A percentile compares a stretch with the other conserved stretches of the same genome.
Evolutionary conservation across 768 basidiomycete species (phyloP).

Genomic region (Termitomyces sp.): DNA sequence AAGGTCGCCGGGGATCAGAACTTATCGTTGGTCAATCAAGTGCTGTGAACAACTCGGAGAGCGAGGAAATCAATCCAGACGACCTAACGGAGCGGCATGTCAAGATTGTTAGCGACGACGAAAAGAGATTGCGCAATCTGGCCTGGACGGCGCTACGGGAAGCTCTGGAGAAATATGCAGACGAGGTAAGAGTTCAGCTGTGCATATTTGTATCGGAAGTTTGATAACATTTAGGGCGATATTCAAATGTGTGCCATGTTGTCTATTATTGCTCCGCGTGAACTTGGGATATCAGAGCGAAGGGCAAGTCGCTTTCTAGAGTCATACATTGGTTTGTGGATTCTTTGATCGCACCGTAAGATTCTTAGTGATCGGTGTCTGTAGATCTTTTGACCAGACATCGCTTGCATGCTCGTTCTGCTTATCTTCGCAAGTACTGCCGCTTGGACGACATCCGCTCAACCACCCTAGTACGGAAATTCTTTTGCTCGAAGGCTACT

Average conservation of each 20-base stretch:
- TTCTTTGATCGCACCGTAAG: background rate
- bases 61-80: constrained; percentile 16
- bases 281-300: constrained; percentile 47
- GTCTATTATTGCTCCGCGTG: constrained; percentile 55
- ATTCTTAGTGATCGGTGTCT: constrained; percentile 1
- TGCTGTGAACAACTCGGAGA: constrained; percentile 12
- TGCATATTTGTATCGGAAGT: background rate
- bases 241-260: constrained; percentile 80
- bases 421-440: constrained; percentile 72
- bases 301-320: constrained; percentile 59
- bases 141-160: constrained; percentile 57
- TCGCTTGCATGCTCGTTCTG: constrained; percentile 63
- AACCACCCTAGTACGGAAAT: constrained; percentile 47
- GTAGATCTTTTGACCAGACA: constrained; percentile 64
- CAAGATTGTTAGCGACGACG: constrained; percentile 47
- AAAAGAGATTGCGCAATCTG: constrained; percentile 48
- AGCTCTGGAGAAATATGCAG: constrained; percentile 59
- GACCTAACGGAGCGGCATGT: constrained; percentile 37
- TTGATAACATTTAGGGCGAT: constrained; percentile 55
- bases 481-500: background rate
- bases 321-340: constrained; percentile 65
- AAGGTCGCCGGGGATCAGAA: constrained; percentile 32
- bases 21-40: constrained; percentile 24
- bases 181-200: constrained; percentile 42
- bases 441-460: constrained; percentile 48